Base-by-base conservation (phyloP, 371 early-diverging fungal species). In the Mortierella sp. region DNA sequence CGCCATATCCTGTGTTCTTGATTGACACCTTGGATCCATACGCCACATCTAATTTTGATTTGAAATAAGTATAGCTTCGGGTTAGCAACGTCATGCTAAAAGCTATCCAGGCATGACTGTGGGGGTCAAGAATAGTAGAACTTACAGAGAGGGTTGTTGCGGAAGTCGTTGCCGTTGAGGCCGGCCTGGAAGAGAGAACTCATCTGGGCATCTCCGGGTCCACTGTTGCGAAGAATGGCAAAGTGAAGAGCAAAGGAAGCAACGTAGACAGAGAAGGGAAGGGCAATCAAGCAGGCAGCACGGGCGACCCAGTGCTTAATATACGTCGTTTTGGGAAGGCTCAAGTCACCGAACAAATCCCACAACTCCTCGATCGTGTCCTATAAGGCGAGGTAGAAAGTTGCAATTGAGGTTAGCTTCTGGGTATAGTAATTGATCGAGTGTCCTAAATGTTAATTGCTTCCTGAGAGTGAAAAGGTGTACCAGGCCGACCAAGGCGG, bases 131-230 rank as follows among this genome's bases (percentile, higher is more conserved):
- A 16, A 13, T 0, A 31, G 19, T 4, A 43, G 21, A 59, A 64
- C 89, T 57, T 90, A 95, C 97, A 92, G 34, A 98, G 90, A 19
- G 99, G 99, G 82, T 96, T 97, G 57, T 91, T 82, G 44, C 88
- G 83, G 71, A 99, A 93, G 43, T 91, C 90, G 88, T 93, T 98
- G 21, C 98, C 99, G 48, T 90, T 80, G n/a, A 99, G 90, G 8
- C 93, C 91, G 3, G 98, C 96, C 87, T 99, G 99, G 90, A 99
- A 99, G 24, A 98, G 88, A 10, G 98, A 98, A 86, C 97, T 96
- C 99, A 99, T 99, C 76, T 97, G 97, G 13, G 97, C 97, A 89
- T 99, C 99, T 26, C 99, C 99, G 14, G 96, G 89, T 1, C 99
- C 99, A 78, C 95, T 94, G 71, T 91, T 92, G 82, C 93, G 95